phyloP scores from a whole-genome alignment of 2,329 filamentous ascomycete species.

The Botrytis elliptica region DNA sequence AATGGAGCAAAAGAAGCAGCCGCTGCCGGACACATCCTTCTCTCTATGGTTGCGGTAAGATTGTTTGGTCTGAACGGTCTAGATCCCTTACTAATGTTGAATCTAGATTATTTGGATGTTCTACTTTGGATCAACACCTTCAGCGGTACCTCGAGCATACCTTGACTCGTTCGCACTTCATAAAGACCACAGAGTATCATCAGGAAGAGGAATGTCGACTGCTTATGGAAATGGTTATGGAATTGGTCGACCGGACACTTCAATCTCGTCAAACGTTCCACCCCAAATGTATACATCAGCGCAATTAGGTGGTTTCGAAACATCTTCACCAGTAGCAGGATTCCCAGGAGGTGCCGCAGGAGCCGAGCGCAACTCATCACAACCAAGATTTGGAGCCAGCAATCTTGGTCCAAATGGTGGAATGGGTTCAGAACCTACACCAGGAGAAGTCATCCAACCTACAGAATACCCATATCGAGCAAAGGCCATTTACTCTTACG shows the following conservation, averaged over 20 bases:
- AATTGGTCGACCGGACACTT: slow-evolving; percentile 76
- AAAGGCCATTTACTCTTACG: slow-evolving; percentile 98
- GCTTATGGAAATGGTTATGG: slow-evolving; percentile 71
- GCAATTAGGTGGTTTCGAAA: slow-evolving; percentile 94
- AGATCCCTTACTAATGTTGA: slow-evolving; percentile 21
- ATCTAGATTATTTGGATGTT: slow-evolving; percentile 93
- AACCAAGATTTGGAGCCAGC: slow-evolving; percentile 44
- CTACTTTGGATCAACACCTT: slow-evolving; percentile 93
- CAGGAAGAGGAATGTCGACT: slow-evolving; percentile 57
- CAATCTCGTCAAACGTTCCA: slow-evolving; percentile 70
- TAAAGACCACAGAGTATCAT: slow-evolving; percentile 62
- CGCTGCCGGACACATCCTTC: slow-evolving; percentile 87
- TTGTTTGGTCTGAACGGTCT: slow-evolving; percentile 26
- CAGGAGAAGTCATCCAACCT: slow-evolving; percentile 63
- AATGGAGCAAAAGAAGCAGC: slow-evolving; percentile 77
- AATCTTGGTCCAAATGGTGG: slow-evolving; percentile 35
- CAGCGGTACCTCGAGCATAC: slow-evolving; percentile 81
- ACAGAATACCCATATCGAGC: slow-evolving; percentile 96
- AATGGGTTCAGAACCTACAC: slow-evolving; percentile 36
- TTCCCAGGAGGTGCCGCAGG: slow-evolving; percentile 35
- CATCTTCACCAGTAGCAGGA: slow-evolving; percentile 72
- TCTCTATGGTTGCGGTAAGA: slow-evolving; percentile 87
- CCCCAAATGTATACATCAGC: slow-evolving; percentile 98
- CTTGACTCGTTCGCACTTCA: slow-evolving; percentile 93
- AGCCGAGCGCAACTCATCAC: slow-evolving; percentile 60